Evolutionary conservation across 2,329 filamentous ascomycete species (phyloP).

Genomic region (Fusarium haematococcum): DNA sequence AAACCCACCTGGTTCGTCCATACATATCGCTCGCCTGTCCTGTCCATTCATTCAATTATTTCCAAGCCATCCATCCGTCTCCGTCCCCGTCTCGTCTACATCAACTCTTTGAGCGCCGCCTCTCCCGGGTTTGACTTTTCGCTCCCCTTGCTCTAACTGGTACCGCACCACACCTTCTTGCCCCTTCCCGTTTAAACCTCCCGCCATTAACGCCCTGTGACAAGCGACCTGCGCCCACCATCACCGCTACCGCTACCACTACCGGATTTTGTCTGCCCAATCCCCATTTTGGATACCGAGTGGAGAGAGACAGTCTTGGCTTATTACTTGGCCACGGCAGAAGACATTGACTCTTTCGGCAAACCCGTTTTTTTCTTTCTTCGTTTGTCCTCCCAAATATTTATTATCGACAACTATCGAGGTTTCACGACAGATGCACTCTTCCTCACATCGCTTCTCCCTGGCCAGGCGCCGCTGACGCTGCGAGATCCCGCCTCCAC

Average conservation of each 20-base stretch:
- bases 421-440: constrained; percentile 2
- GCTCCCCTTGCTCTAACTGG: background rate
- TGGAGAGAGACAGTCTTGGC: constrained; percentile 1
- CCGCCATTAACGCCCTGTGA: background rate
- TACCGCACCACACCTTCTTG: background rate
- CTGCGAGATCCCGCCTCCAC: constrained; percentile 12
- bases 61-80: constrained; percentile 1
- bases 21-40: constrained; percentile 1
- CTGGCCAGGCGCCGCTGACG: constrained; percentile 34
- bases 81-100: background rate
- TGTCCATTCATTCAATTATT: constrained; percentile 5
- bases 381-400: background rate
- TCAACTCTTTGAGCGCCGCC: background rate
- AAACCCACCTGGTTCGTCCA: constrained; percentile 6
- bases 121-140: constrained; percentile 6
- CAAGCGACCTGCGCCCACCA: background rate
- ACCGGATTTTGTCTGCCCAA: constrained; percentile 4
- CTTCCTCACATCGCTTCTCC: background rate
- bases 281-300: constrained; percentile 2
- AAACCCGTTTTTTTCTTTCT: background rate
- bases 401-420: background rate
- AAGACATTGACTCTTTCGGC: background rate
- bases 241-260: background rate
- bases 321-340: background rate
- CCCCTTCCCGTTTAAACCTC: background rate